Evolutionary conservation across 352 stramenopile genomes (phyloP).

Genomic region (Aphanomyces invadans): DNA sequence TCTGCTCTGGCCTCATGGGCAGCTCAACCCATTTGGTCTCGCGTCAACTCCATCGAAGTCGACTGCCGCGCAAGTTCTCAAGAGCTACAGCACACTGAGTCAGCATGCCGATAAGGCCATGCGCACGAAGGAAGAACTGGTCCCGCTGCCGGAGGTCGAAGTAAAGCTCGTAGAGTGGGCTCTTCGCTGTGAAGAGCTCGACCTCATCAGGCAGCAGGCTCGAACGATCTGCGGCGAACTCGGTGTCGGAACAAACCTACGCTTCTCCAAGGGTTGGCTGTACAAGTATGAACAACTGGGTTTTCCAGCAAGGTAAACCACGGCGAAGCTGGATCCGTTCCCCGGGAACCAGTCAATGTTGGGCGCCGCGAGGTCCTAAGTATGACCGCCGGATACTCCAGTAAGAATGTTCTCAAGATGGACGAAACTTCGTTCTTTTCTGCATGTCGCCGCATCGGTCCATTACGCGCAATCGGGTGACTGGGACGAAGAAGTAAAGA

Average conservation of each 20-base stretch:
- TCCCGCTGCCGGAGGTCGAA: background rate
- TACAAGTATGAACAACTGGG: conserved; percentile 19
- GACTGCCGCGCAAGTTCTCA: background rate
- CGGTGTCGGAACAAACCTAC: background rate
- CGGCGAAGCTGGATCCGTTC: conserved; percentile 17
- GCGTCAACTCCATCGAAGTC: background rate
- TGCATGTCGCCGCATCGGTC: background rate
- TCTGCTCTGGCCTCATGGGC: too few species aligned
- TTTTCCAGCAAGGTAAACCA: conserved; percentile 18
- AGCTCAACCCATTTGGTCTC: too few species aligned
- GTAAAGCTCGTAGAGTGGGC: conserved; percentile 1
- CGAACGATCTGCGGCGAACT: background rate
- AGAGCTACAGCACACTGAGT: too few species aligned
- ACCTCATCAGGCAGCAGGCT: background rate
- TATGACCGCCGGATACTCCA: conserved; percentile 16
- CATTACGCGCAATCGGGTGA: background rate
- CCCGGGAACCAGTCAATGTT: background rate
- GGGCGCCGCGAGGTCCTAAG: background rate
- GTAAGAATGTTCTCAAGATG: conserved; percentile 25
- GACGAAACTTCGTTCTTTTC: conserved; percentile 25
- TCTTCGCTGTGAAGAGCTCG: conserved; percentile 1
- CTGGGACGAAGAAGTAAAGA: conserved; percentile 5
- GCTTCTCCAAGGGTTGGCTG: conserved; percentile 18
- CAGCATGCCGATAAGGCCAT: background rate
- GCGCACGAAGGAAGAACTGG: background rate